A percentile compares a stretch with the other conserved stretches of the same genome.
Conservation (phyloP, 2,329 filamentous ascomycete species). For the Neospermospora avenae region DNA sequence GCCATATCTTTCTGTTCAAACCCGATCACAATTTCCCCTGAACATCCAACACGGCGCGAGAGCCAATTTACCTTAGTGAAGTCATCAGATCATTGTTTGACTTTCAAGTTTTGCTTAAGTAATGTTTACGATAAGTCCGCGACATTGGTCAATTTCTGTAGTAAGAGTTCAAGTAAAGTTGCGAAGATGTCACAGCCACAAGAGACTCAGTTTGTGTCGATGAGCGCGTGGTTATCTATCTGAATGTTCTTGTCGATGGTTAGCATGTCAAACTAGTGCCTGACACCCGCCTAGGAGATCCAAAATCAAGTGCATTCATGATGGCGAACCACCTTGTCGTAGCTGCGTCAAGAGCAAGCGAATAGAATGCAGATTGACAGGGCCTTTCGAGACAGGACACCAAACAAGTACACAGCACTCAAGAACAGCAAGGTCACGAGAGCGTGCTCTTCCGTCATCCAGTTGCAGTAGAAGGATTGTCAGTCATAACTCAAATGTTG, state of each 20-base stretch:
- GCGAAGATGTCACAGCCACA: too few species aligned
- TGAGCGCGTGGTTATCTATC: too few species aligned
- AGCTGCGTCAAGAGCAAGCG: not conserved
- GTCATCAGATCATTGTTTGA: too few species aligned
- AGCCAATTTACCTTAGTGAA: too few species aligned
- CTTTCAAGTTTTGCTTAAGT: too few species aligned
- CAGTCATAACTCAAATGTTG: not conserved
- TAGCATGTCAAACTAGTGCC: not conserved
- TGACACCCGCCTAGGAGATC: not conserved
- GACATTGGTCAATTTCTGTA: too few species aligned
- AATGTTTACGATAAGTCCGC: too few species aligned
- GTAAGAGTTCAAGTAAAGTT: too few species aligned
- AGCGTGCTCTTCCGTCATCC: not conserved
- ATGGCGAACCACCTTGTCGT: not conserved
- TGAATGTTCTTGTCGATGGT: too few species aligned
- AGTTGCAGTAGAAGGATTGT: too few species aligned
- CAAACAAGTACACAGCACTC: not conserved
- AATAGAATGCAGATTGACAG: not conserved
- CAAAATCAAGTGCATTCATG: not conserved
- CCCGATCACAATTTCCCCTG: not conserved
- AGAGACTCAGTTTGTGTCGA: too few species aligned
- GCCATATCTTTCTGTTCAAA: not conserved
- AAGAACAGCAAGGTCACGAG: not conserved
- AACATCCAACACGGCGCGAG: too few species aligned
- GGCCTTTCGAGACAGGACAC: not conserved